Evolutionary conservation across 805 yeast species (phyloP).

Genomic region (Pichia eremophila): DNA sequence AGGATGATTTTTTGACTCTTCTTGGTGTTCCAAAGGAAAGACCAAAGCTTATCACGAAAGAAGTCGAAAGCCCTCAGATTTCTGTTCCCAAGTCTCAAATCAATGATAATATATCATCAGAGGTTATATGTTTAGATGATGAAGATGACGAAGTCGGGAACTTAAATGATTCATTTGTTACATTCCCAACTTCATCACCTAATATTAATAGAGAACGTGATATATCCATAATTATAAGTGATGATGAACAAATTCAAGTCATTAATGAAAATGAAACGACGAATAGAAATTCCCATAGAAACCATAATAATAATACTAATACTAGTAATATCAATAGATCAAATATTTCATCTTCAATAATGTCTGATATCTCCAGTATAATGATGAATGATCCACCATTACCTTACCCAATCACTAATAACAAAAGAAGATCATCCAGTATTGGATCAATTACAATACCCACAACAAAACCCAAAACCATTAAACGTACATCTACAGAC

Average conservation of each 20-base stretch:
- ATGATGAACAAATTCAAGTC: neutral
- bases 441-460: neutral
- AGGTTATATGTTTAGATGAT: neutral
- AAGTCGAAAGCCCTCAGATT: neutral
- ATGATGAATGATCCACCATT: neutral
- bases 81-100: too few relatives aligned
- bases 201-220: neutral
- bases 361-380: neutral
- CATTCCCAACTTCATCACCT: slow-evolving; percentile 3
- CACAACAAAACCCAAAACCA: neutral
- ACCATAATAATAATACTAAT: too few relatives aligned
- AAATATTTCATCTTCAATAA: neutral
- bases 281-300: too few relatives aligned
- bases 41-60: neutral
- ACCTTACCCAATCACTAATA: neutral
- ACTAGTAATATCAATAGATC: too few relatives aligned
- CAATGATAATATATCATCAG: neutral
- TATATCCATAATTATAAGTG: neutral
- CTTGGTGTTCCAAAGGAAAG: neutral
- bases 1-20: slow-evolving; percentile 1
- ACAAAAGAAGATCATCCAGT: neutral
- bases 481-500: neutral
- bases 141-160: neutral
- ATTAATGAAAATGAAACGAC: too few relatives aligned
- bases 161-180: neutral